A percentile compares a stretch with the other conserved stretches of the same genome.
These are phyloP conservation scores for Ganoderma resinaceum DNA, from an alignment of 1,284 basidiomycete species.

Conservation along the genomic window DNA sequence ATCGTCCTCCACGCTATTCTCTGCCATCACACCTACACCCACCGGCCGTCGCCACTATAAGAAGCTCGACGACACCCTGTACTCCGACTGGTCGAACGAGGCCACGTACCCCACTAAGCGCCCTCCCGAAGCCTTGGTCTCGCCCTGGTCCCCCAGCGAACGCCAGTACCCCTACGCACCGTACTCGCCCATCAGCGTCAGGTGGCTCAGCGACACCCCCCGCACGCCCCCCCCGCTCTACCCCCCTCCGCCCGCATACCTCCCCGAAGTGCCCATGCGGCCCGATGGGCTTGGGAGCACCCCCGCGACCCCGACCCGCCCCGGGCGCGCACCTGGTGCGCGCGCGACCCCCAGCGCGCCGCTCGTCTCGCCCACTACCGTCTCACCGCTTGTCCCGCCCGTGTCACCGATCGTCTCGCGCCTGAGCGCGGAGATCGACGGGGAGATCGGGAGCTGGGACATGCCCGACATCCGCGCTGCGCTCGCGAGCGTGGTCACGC, in stretches of 20 bases:
- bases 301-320: conserved; percentile 14
- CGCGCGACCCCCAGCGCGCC: neutral
- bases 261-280: conserved; percentile 30
- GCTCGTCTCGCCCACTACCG: conserved; percentile 16
- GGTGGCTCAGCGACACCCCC: conserved; percentile 12
- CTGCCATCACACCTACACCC: conserved; percentile 22
- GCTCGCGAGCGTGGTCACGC: neutral
- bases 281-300: conserved; percentile 10
- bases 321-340: neutral
- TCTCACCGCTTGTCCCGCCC: too few relatives aligned
- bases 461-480: conserved; percentile 7
- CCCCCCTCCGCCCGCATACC: conserved; percentile 32
- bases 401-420: conserved; percentile 18
- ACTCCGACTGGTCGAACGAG: conserved; percentile 29
- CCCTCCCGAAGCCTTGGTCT: conserved; percentile 34
- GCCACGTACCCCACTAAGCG: conserved; percentile 23
- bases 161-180: conserved; percentile 31
- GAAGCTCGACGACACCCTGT: conserved; percentile 32
- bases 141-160: conserved; percentile 39
- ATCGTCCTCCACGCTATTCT: conserved; percentile 9
- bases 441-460: conserved; percentile 21
- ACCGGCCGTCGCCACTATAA: conserved; percentile 29
- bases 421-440: conserved; percentile 27
- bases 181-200: conserved; percentile 10
- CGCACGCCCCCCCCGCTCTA: conserved; percentile 34